These are phyloP conservation scores for Apiotrichum brassicae DNA, from an alignment of 1,284 basidiomycete species.

Conservation along the genomic window DNA sequence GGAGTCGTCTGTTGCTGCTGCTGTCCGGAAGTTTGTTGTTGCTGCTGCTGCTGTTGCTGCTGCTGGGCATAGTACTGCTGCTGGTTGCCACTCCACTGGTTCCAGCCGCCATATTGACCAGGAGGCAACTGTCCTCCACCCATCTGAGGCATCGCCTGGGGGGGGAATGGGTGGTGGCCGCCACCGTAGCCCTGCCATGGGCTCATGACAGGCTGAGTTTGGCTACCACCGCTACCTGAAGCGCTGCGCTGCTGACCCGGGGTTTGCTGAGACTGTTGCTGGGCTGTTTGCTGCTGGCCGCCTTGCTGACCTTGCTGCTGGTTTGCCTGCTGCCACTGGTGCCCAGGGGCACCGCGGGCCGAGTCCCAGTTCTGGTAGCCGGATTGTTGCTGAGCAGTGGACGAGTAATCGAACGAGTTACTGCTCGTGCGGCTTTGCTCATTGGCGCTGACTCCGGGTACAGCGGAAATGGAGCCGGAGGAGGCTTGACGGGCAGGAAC, in stretches of 20 bases:
- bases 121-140: constrained; percentile 18
- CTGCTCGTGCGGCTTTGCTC: constrained; percentile 3
- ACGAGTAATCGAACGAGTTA: constrained; percentile 11
- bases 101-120: constrained; percentile 25
- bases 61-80: constrained; percentile 23
- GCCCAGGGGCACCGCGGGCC: neutral
- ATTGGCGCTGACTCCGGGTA: constrained; percentile 1
- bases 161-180: constrained; percentile 25
- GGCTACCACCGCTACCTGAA: constrained; percentile 13
- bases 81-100: constrained; percentile 19
- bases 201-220: constrained; percentile 8
- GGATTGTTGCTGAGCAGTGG: constrained; percentile 5
- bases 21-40: constrained; percentile 4
- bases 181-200: constrained; percentile 26
- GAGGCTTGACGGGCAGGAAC: constrained; percentile 12
- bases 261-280: constrained; percentile 8
- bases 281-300: constrained; percentile 5
- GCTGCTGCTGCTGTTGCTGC: constrained; percentile 9
- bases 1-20: no score
- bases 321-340: constrained; percentile 12
- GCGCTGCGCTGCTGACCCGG: constrained; percentile 5
- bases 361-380: constrained; percentile 16
- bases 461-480: constrained; percentile 10
- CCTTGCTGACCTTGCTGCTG: constrained; percentile 4
- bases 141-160: constrained; percentile 25